phyloP scores from a whole-genome alignment of 2,329 filamentous ascomycete species.

The Dothistroma septosporum region DNA sequence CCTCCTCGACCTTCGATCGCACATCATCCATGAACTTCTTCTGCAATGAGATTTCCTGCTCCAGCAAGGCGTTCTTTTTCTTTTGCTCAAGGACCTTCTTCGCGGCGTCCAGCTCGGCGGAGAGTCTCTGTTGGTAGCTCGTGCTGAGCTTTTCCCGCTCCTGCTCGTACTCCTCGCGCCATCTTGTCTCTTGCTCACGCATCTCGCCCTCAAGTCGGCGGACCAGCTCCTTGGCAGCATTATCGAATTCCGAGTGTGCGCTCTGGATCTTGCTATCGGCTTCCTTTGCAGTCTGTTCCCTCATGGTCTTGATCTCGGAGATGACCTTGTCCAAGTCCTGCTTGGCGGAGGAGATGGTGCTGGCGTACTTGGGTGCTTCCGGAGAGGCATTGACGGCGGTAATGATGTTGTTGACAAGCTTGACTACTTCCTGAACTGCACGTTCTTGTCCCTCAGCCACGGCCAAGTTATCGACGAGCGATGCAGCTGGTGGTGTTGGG shows the following conservation, averaged over 20 bases:
- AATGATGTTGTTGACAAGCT: constrained; percentile 94
- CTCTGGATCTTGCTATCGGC: constrained; percentile 71
- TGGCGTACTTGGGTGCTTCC: constrained; percentile 69
- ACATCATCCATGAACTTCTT: constrained; percentile 77
- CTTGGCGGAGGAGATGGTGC: constrained; percentile 81
- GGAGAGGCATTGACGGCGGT: constrained; percentile 86
- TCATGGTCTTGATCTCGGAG: constrained; percentile 70
- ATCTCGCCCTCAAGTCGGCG: constrained; percentile 81
- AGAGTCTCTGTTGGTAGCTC: constrained; percentile 74
- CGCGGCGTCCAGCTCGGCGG: constrained; percentile 73
- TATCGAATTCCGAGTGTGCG: constrained; percentile 74
- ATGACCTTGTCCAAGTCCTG: constrained; percentile 73
- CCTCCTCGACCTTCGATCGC: constrained; percentile 75
- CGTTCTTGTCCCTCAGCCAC: constrained; percentile 75
- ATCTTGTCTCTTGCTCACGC: constrained; percentile 72
- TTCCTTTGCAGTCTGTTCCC: constrained; percentile 62
- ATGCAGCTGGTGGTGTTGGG: constrained; percentile 37
- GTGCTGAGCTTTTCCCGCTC: constrained; percentile 77
- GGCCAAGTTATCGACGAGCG: constrained; percentile 72
- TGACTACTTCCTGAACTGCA: constrained; percentile 86
- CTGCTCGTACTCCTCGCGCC: constrained; percentile 80
- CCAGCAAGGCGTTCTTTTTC: constrained; percentile 76
- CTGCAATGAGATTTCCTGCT: constrained; percentile 87
- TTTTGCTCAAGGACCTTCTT: constrained; percentile 77
- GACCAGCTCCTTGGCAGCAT: constrained; percentile 81